Percentiles rank a stretch among this genome's conserved stretches.
These are phyloP conservation scores for Tuber microsphaerosporum DNA, from an alignment of 495 filamentous ascomycete species.

Conservation along the genomic window DNA sequence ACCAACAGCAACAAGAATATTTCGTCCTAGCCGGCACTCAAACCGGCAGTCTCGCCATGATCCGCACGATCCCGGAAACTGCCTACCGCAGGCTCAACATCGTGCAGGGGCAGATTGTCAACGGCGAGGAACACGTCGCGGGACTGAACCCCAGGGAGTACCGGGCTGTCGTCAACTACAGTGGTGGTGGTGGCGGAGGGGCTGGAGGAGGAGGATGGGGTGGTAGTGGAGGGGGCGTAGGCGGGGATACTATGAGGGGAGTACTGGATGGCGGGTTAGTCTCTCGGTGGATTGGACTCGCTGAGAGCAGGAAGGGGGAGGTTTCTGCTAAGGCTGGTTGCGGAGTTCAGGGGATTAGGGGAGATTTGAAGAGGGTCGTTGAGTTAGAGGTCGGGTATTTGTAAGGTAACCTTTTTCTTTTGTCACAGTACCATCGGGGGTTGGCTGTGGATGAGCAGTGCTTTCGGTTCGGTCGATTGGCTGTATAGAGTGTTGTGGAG, in stretches of 20 bases:
- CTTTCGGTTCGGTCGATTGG: not conserved
- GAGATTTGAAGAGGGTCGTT: constrained; percentile 55
- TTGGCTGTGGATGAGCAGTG: not conserved
- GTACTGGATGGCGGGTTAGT: constrained; percentile 58
- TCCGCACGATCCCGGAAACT: constrained; percentile 70
- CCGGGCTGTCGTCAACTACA: constrained; percentile 51
- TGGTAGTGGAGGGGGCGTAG: constrained; percentile 49
- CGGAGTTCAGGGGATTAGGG: constrained; percentile 53
- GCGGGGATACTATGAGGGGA: constrained; percentile 51
- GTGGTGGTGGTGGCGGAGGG: constrained; percentile 54
- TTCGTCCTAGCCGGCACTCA: constrained; percentile 63
- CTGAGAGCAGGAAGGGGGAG: constrained; percentile 60
- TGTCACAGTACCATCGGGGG: not conserved
- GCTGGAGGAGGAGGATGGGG: constrained; percentile 46
- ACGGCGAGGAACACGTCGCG: constrained; percentile 63
- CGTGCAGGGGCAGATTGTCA: constrained; percentile 71
- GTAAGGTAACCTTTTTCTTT: constrained; percentile 1
- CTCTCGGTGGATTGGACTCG: constrained; percentile 62
- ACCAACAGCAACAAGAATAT: constrained; percentile 37
- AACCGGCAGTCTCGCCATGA: constrained; percentile 66
- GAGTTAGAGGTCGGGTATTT: constrained; percentile 51
- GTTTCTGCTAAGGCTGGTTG: constrained; percentile 59
- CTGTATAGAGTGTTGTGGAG: not conserved
- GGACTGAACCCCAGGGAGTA: constrained; percentile 78
- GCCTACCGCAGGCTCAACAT: constrained; percentile 75